Conservation (phyloP, 257 asterid species). For the Forsythia suspensa region DNA sequence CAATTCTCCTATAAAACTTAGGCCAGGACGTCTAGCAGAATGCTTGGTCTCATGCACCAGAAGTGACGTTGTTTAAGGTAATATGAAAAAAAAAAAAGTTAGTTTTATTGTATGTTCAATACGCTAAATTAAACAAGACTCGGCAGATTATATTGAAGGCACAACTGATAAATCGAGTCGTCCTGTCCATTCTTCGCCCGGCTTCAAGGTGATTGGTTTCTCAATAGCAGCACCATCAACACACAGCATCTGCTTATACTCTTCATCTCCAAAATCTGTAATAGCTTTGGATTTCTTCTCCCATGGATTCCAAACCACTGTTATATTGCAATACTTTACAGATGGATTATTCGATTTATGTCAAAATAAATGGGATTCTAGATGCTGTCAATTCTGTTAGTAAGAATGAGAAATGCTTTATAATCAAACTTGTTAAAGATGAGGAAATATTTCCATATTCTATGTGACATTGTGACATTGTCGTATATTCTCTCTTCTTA, state of each 20-base stretch:
- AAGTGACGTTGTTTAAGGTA: slow-evolving; percentile 21
- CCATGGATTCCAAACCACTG: slow-evolving; percentile 98
- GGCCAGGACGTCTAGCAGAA: no score
- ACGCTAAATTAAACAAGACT: background rate
- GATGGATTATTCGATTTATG: background rate
- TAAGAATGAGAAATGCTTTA: no score
- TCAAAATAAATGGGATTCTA: no score
- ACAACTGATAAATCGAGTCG: slow-evolving; percentile 51
- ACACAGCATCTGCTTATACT: slow-evolving; percentile 76
- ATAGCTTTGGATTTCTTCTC: slow-evolving; percentile 65
- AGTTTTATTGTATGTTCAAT: background rate
- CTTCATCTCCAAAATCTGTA: slow-evolving; percentile 72
- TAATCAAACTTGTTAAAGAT: no score
- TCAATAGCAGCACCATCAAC: slow-evolving; percentile 80
- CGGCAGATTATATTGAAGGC: slow-evolving; percentile 37
- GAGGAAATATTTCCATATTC: no score
- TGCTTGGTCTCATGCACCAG: no score
- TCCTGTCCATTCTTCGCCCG: slow-evolving; percentile 88
- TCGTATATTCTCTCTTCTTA: no score
- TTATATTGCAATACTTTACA: background rate
- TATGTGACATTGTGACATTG: no score
- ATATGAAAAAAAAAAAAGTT: slow-evolving; percentile 22
- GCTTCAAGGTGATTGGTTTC: slow-evolving; percentile 67
- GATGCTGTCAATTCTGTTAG: no score
- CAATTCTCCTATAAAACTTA: no score